Base-by-base conservation (phyloP, 2,329 filamentous ascomycete genomes). In the Setomelanomma holmii region DNA sequence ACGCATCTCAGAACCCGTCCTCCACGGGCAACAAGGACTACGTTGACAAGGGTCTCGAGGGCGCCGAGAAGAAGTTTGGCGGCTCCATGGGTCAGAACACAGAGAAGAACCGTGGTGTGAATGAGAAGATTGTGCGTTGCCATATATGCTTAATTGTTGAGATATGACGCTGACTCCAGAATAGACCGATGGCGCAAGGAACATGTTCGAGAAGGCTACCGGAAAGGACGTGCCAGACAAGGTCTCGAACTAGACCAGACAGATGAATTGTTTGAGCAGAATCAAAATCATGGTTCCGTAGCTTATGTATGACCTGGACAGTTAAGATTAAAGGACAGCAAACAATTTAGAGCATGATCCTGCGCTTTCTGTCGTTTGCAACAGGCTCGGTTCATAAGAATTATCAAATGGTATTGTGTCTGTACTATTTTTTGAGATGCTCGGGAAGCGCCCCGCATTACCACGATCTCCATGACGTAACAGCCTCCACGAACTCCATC, bases 171-270 rank as follows among this genome's bases (percentile, higher is more conserved):
- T 36, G 11, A 53, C 43, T 40, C 30, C 11, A 14, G 11, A 1
- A 48, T 46, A 74, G 69, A 84, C 81, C 49, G 82, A 84, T 65
- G 69, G 72, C 36, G 78, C 74, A 4, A 73, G 82, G 47, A 73
- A 71, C 17, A 62, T 79, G 60, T 83, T 83, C 46, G 82, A 84
- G 68, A 80, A 81, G 66, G 58, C 67, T 6, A 82, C 81, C 52
- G 82, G 79, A 45, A 79, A 78, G 61, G 58, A 81, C 7, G 73
- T 82, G 10, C 77, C 81, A 7, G 68, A 77, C 11, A 82, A 82
- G 69, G 61, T 80, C 66, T 80, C 78, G 40, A 80, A 81, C 63
- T 81, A 77, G 21, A 45, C 4, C n/a, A n/a, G n/a, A n/a, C n/a
- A n/a, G n/a, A n/a, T n/a, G n/a, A n/a, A n/a, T n/a, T n/a, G n/a